Evolutionary conservation across 352 stramenopile genomes (phyloP), one percentile per base, ranked within the genome.

Genomic region (Globisporangium abappressorium): DNA sequence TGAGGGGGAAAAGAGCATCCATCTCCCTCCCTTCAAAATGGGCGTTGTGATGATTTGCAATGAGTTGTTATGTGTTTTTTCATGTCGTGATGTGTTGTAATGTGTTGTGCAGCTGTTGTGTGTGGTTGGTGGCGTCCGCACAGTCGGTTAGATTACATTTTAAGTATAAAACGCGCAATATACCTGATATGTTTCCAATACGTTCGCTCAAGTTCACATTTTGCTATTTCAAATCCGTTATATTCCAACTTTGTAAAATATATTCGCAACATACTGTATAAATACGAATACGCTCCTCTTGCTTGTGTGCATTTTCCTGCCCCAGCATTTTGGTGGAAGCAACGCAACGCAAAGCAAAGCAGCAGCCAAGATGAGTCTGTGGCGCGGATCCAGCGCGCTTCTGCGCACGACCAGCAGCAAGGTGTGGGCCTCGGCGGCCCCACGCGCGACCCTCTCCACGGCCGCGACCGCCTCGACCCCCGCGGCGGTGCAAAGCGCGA

Each of bases 381-480:
- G 69, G 78, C 78, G 75, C 24, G 69, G 73, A 72, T 81, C 72
- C 34, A 77, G 62, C 53, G 62, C 68, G 64, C 69, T 82, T 22
- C 24, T 62, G 57, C 65, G 65, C 36, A 65, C 59, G 38, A 49
- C 33, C 47, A 47, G 62, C 62, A 53, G 34, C 51, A 70, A 69
- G 41, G 41, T 47, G 41, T 67, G 43, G 62, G 64, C 68, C 18
- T 62, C 62, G 9, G 63, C 57, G 34, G 36, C 66, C 15, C 61
- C 66, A 22, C 63, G 55, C 36, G 36, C 64, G 11, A 33, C 65
- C 22, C 43, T 71, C 38, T 70, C 68, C 30, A 69, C 69, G 28
- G 58, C 58, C 2, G 24, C 66, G 30, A 51, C 51, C 1, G 30
- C 67, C n/a, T 47, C 66, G 0, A 22, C 70, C 9, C 53, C 69